Base-by-base conservation (phyloP, 1,284 basidiomycete genomes). In the Puccinia novopanici region DNA sequence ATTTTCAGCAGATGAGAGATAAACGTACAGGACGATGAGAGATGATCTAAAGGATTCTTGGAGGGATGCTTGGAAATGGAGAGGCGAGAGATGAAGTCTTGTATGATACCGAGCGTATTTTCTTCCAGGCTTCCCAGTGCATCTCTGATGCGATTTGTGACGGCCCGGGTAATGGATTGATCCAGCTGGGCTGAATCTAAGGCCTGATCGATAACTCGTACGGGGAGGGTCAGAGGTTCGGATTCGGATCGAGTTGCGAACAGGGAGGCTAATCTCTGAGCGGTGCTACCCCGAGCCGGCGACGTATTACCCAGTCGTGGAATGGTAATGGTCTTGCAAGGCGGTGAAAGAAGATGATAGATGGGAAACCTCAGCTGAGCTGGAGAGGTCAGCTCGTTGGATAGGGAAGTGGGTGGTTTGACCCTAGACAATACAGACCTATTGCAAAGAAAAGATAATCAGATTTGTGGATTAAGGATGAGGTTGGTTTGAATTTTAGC, bases 251-350 rank as follows among this genome's bases (percentile, higher is more conserved):
- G 22, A 22, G 78, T 45, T 19, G 55, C 27, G 54, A 80, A 80
- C 34, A 80, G 78, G 15, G 78, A 80, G 61, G 78, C 78, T 27
- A 80, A 71, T 42, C 71, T 63, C 57, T 80, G 78, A 30, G 78
- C 68, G 22, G 78, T 55, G 9, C 55, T 59, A 50, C 19, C n/a
- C 3, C 48, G 24, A 12, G 40, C 10, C 5, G 55, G n/a, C 27
- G 54, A 45, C n/a, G 15, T 48, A 27, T 5, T 40, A n/a, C 9
- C 52, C 17, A 71, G 52, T 8, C 77, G 34, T 10, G 77, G 77
- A 27, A 80, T 54, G 34, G 77, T 73, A 37, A 73, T 45, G 22
- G 55, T 54, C 13, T 37, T 65, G 27, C 24, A 40, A 2, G 55
- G 24, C 3, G 76, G 63, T 3, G 70, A 73, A 22, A 59, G 42